Conservation (phyloP, 768 basidiomycete species). For the Lyophyllum atratum region DNA sequence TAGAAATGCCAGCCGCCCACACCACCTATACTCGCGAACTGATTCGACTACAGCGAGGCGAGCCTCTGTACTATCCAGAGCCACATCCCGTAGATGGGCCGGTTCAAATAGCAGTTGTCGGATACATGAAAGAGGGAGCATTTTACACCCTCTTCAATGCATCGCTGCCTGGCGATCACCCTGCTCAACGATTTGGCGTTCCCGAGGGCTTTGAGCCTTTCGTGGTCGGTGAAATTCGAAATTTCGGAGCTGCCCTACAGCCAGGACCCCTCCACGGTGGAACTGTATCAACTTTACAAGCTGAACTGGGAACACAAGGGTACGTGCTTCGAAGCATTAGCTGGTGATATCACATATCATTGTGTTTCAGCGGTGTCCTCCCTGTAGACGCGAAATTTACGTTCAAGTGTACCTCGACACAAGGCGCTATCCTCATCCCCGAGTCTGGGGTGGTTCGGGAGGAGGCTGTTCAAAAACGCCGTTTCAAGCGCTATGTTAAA, state of each 20-base stretch:
- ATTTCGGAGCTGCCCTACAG: constrained; percentile 8
- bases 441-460: constrained; percentile 14
- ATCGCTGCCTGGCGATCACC: constrained; percentile 4
- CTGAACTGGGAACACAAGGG: constrained; percentile 6
- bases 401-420: constrained; percentile 13
- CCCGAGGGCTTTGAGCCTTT: constrained; percentile 9
- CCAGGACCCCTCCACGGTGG: constrained; percentile 14
- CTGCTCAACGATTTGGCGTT: constrained; percentile 9
- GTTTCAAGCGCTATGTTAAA: constrained; percentile 7
- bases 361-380: background rate
- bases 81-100: constrained; percentile 4
- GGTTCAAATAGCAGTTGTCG: constrained; percentile 9
- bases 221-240: constrained; percentile 1
- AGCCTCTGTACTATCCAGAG: constrained; percentile 14
- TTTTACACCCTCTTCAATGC: constrained; percentile 16
- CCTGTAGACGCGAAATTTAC: constrained; percentile 11
- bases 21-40: constrained; percentile 11
- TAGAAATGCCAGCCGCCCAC: constrained; percentile 11
- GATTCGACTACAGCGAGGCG: constrained; percentile 7
- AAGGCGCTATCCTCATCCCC: constrained; percentile 14
- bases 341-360: too few species aligned
- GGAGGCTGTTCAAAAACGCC: constrained; percentile 3
- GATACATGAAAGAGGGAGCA: constrained; percentile 8
- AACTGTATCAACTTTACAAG: constrained; percentile 3
- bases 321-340: background rate